These are phyloP conservation scores for Globisporangium carolinianum DNA, from an alignment of 352 stramenopile genomes.

Conservation along the genomic window DNA sequence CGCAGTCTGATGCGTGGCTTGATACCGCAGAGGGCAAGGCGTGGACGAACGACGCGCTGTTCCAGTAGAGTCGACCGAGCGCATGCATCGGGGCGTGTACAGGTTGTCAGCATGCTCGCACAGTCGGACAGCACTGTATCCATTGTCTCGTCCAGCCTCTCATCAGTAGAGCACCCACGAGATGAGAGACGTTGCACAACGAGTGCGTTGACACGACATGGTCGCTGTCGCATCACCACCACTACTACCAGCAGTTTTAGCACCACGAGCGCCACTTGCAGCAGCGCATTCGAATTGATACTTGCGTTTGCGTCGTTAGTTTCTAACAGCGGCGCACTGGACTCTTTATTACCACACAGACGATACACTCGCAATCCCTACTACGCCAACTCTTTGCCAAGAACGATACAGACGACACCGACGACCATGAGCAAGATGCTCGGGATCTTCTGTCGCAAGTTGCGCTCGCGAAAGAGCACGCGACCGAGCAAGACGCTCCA, in stretches of 20 bases:
- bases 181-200: too few relatives aligned
- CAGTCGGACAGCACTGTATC: background rate
- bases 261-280: too few relatives aligned
- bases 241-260: too few relatives aligned
- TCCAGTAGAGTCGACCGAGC: slow-evolving; percentile 17
- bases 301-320: too few relatives aligned
- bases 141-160: too few relatives aligned
- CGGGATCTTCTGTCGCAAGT: slow-evolving; percentile 75
- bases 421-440: slow-evolving; percentile 78
- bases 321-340: too few relatives aligned
- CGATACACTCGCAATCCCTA: background rate
- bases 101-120: too few relatives aligned
- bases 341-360: background rate
- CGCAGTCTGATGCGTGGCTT: slow-evolving; percentile 60
- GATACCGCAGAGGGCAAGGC: slow-evolving; percentile 46
- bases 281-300: too few relatives aligned
- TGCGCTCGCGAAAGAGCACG: slow-evolving; percentile 65
- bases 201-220: too few relatives aligned
- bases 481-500: slow-evolving; percentile 73
- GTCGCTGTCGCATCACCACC: too few relatives aligned
- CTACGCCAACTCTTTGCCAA: slow-evolving; percentile 39
- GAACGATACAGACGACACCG: slow-evolving; percentile 70
- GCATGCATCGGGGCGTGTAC: background rate
- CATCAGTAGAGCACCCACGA: too few relatives aligned
- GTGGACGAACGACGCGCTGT: slow-evolving; percentile 35